Evolutionary conservation across 2,329 filamentous ascomycete genomes (phyloP).

Genomic region (Tolypocladium ophioglossoides): DNA sequence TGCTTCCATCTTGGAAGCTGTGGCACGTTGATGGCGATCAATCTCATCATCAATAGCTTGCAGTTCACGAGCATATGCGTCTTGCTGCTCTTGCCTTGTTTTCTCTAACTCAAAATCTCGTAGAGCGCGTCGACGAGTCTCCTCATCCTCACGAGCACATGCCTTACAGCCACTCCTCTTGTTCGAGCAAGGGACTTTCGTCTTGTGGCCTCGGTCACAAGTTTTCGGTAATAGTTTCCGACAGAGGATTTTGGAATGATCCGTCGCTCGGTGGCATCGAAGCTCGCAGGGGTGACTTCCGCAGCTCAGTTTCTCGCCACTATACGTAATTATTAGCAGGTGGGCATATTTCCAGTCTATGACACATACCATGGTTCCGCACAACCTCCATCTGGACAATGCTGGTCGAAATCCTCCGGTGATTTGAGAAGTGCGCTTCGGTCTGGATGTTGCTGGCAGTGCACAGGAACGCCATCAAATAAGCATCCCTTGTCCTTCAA

Average conservation of each 20-base stretch:
- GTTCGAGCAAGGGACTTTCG: slow-evolving; percentile 33
- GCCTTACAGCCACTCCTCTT: slow-evolving; percentile 29
- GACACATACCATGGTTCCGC: slow-evolving; percentile 49
- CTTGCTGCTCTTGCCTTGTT: slow-evolving; percentile 31
- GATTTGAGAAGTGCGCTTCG: slow-evolving; percentile 32
- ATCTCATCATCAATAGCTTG: slow-evolving; percentile 42
- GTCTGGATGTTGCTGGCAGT: slow-evolving; percentile 50
- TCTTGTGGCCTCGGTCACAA: slow-evolving; percentile 42
- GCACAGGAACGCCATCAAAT: slow-evolving; percentile 49
- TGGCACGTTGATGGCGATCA: slow-evolving; percentile 30
- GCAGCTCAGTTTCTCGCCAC: slow-evolving; percentile 41
- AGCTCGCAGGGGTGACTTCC: slow-evolving; percentile 46
- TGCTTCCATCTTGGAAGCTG: slow-evolving; percentile 33
- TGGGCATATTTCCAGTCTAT: too few species aligned
- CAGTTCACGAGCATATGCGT: slow-evolving; percentile 32
- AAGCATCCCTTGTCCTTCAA: slow-evolving; percentile 41
- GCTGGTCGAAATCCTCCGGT: slow-evolving; percentile 46
- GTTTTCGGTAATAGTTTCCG: slow-evolving; percentile 23
- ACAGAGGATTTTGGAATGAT: slow-evolving; percentile 42
- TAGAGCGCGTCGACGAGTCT: slow-evolving; percentile 28
- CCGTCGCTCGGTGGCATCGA: slow-evolving; percentile 49
- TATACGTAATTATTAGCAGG: slow-evolving; percentile 17
- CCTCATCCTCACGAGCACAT: slow-evolving; percentile 41
- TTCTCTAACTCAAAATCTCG: slow-evolving; percentile 41
- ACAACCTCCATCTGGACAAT: slow-evolving; percentile 63